Conservation (phyloP, 108 stramenopile species). For the Stephanodiscus triporus region DNA sequence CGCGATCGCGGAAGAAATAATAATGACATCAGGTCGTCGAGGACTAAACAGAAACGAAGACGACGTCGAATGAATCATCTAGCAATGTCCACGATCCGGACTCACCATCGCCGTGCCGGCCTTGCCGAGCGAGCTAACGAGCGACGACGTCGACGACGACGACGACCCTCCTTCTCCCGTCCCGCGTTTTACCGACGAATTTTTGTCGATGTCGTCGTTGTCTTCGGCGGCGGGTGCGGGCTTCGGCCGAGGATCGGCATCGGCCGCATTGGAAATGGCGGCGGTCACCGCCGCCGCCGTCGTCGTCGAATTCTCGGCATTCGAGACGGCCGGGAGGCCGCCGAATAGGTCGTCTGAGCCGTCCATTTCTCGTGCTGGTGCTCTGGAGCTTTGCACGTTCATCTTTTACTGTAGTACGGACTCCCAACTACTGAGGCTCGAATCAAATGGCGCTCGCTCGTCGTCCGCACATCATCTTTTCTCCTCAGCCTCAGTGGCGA, state of each 20-base stretch:
- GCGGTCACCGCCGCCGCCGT: neutral
- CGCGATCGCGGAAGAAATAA: neutral
- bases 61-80: neutral
- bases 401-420: no score
- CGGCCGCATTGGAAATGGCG: neutral
- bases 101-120: slow-evolving; percentile 79
- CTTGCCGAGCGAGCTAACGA: slow-evolving; percentile 59
- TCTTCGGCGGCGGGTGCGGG: neutral
- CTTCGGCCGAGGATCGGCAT: neutral
- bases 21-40: neutral
- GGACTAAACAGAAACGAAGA: neutral
- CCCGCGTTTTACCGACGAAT: neutral
- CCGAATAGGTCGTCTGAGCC: slow-evolving; percentile 33
- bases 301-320: slow-evolving; percentile 17
- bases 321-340: slow-evolving; percentile 39
- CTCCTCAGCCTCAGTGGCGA: no score
- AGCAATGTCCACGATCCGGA: slow-evolving; percentile 43
- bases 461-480: no score
- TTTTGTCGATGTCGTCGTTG: no score
- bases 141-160: slow-evolving; percentile 19
- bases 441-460: no score
- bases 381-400: no score
- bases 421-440: no score
- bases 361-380: no score
- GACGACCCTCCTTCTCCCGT: neutral